Evolutionary conservation across 805 yeast species (phyloP), one percentile per base, ranked within the genome.

Genomic region (Candida tibetensis): DNA sequence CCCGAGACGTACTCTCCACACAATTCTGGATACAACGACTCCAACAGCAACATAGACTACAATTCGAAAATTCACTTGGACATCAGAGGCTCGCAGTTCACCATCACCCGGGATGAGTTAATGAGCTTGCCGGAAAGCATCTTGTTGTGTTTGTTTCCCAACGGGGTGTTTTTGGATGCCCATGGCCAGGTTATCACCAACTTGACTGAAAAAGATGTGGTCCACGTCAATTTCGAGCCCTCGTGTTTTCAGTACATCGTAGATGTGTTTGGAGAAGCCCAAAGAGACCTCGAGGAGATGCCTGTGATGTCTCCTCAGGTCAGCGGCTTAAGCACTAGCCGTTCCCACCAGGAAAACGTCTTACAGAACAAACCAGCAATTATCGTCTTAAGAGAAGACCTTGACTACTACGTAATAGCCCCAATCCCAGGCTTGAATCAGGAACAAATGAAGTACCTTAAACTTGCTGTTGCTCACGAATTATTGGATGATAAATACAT

Each of bases 41-140:
- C 45, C 26, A 33, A 37, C 32, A 39, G 56, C 38, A 21, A 21
- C 25, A 74, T 76, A 30, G 82, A 77, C 49, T 76, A 69, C 50
- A 78, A 76, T 56, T 80, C 90, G 4, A 74, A 79, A 44, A 85
- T 91, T 39, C 81, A 78, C 53, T 71, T 91, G 63, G 81, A 86
- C 53, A 74, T 91, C 37, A 76, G 96, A 34, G 96, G 95, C 14
- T 64, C 63, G 13, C 65, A 72, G 45, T 88, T 90, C 60, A 77
- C 79, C 34, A 81, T 93, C 33, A 81, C 95, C 4, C 73, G 96
- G 45, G 95, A 87, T 51, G 96, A 88, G 57, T 73, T 93, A 48
- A 82, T 90, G 87, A 80, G 88, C 36, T 68, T 93, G 22, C 99
- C 99, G 1, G 99, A 93, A 57, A 81, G 90, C 43, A 79, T 93